Conservation (phyloP, 305 asterid species). For the Striga hermonthica region DNA sequence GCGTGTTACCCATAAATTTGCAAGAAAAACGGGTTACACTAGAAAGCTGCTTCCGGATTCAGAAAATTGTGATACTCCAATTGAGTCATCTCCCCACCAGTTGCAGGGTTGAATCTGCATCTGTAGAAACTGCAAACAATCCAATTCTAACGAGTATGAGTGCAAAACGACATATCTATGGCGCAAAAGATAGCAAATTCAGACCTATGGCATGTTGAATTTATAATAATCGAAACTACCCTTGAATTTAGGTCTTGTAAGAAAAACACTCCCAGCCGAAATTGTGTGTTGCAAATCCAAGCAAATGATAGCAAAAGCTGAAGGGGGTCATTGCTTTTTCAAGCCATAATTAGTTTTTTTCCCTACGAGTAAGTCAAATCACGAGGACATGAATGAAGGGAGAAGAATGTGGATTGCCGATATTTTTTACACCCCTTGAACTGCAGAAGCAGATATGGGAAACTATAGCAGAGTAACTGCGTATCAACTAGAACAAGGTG, state of each 20-base stretch:
- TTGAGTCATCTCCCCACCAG: slow-evolving; percentile 83
- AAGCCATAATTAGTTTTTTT: not conserved
- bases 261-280: not conserved
- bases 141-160: slow-evolving; percentile 6
- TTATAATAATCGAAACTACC: not conserved
- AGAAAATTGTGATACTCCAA: slow-evolving; percentile 79
- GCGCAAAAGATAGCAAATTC: not conserved
- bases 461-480: not conserved
- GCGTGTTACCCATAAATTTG: slow-evolving; percentile 28
- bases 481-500: slow-evolving; percentile 2
- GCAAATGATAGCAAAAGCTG: too few relatives aligned
- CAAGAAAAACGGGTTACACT: slow-evolving; percentile 26
- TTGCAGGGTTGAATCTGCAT: slow-evolving; percentile 69
- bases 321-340: too few relatives aligned
- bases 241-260: not conserved
- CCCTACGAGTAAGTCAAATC: not conserved
- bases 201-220: not conserved
- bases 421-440: not conserved
- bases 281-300: not conserved
- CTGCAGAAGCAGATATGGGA: not conserved
- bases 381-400: not conserved
- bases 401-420: not conserved
- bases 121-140: slow-evolving; percentile 64
- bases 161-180: not conserved
- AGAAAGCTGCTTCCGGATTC: slow-evolving; percentile 60